These are phyloP conservation scores for Candida smagusa DNA, from an alignment of 1,139 yeast genomes.

Conservation along the genomic window DNA sequence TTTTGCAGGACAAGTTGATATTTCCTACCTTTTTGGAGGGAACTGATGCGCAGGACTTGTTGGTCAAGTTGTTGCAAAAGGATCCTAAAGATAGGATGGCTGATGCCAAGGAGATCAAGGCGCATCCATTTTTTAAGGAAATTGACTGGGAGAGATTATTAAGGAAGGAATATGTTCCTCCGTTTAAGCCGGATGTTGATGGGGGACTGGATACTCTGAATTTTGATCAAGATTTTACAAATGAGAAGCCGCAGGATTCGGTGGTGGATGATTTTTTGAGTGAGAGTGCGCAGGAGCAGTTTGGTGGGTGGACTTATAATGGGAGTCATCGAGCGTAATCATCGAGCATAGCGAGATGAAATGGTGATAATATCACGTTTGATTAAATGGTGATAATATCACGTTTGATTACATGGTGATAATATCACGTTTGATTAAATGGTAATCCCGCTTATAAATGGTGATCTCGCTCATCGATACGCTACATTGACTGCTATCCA, in stretches of 20 bases:
- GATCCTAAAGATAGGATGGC: slow-evolving; percentile 79
- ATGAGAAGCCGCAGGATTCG: slow-evolving; percentile 90
- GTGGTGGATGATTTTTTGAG: slow-evolving; percentile 89
- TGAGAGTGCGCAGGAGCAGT: slow-evolving; percentile 91
- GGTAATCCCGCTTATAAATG: no score
- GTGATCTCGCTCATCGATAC: no score
- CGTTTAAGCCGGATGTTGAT: slow-evolving; percentile 89
- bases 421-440: no score
- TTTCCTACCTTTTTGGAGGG: slow-evolving; percentile 85
- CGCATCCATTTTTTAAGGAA: slow-evolving; percentile 83
- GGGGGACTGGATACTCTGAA: slow-evolving; percentile 87
- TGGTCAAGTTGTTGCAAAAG: slow-evolving; percentile 73
- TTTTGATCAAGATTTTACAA: slow-evolving; percentile 90
- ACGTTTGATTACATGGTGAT: no score
- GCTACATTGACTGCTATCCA: no score
- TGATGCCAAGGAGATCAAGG: slow-evolving; percentile 83
- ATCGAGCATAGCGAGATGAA: no score
- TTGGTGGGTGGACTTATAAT: slow-evolving; percentile 98
- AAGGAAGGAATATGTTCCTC: slow-evolving; percentile 89
- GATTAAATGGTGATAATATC: no score
- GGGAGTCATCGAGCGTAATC: slow-evolving; percentile 40
- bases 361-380: no score
- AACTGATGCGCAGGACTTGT: slow-evolving; percentile 79
- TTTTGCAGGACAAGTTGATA: slow-evolving; percentile 79
- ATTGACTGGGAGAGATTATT: slow-evolving; percentile 87